Conservation (phyloP, 2,329 filamentous ascomycete species). For the Aspergillus amoenus region DNA sequence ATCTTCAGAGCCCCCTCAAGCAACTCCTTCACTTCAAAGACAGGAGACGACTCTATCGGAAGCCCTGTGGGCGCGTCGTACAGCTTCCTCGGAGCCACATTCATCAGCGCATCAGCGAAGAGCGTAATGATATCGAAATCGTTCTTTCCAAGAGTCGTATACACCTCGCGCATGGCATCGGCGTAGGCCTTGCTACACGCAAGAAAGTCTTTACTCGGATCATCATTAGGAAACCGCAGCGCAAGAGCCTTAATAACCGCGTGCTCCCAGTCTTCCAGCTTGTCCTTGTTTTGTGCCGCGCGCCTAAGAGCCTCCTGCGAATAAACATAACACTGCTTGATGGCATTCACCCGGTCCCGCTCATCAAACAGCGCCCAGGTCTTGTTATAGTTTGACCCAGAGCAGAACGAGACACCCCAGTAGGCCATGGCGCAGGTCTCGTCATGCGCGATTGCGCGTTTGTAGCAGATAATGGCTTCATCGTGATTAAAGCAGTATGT, state of each 20-base stretch:
- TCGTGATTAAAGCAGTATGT: slow-evolving; percentile 75
- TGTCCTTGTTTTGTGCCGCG: slow-evolving; percentile 11
- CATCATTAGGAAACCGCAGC: background rate
- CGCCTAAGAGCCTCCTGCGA: slow-evolving; percentile 44
- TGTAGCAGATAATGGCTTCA: slow-evolving; percentile 58
- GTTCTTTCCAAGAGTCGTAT: slow-evolving; percentile 46
- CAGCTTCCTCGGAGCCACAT: slow-evolving; percentile 62
- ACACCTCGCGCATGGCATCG: slow-evolving; percentile 57
- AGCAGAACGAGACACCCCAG: slow-evolving; percentile 51
- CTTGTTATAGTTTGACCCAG: slow-evolving; percentile 56
- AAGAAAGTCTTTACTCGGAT: background rate
- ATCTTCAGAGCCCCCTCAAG: slow-evolving; percentile 57
- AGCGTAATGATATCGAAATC: slow-evolving; percentile 63
- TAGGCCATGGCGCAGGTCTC: slow-evolving; percentile 46
- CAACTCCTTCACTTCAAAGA: slow-evolving; percentile 56
- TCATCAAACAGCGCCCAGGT: slow-evolving; percentile 51
- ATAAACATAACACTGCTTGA: slow-evolving; percentile 47
- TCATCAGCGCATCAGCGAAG: slow-evolving; percentile 66
- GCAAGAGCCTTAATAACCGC: background rate
- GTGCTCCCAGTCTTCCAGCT: background rate
- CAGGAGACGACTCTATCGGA: slow-evolving; percentile 54
- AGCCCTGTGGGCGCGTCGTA: slow-evolving; percentile 61
- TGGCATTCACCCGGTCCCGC: slow-evolving; percentile 36
- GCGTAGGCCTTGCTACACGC: slow-evolving; percentile 48
- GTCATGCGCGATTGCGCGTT: slow-evolving; percentile 44